Percentiles rank a stretch among this genome's conserved stretches.
Conservation (phyloP, 495 filamentous ascomycete genomes). For the Margaritispora aquatica region DNA sequence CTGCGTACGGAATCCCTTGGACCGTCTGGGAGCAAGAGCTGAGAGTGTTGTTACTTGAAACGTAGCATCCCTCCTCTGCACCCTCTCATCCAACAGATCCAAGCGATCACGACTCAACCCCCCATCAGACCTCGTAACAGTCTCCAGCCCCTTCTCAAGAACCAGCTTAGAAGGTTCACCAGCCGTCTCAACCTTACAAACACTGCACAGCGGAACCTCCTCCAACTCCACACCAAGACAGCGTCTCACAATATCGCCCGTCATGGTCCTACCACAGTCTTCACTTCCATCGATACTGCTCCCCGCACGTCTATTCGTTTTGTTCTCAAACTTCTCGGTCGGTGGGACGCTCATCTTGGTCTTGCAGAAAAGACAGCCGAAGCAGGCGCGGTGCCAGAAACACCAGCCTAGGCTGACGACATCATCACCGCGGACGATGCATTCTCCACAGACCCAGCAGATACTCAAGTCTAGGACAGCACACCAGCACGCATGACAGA, state of each 20-base stretch:
- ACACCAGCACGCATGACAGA: slow-evolving; percentile 33
- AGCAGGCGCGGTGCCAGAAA: slow-evolving; percentile 42
- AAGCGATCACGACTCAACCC: slow-evolving; percentile 19
- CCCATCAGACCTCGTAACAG: slow-evolving; percentile 17
- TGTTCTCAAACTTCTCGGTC: background rate
- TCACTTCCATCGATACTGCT: background rate
- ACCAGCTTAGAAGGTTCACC: background rate
- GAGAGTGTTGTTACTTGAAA: background rate
- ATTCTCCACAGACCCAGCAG: slow-evolving; percentile 44
- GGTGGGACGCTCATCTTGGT: slow-evolving; percentile 5
- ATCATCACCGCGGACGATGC: slow-evolving; percentile 36
- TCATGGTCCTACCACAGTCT: background rate
- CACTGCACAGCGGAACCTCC: slow-evolving; percentile 15
- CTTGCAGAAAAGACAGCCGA: slow-evolving; percentile 41
- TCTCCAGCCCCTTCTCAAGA: slow-evolving; percentile 17
- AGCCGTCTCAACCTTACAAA: slow-evolving; percentile 13
- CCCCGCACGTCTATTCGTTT: background rate
- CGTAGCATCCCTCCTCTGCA: background rate
- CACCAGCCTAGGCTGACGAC: slow-evolving; percentile 42
- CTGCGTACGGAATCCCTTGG: background rate
- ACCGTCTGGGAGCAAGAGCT: background rate
- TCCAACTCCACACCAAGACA: slow-evolving; percentile 18
- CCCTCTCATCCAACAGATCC: slow-evolving; percentile 5
- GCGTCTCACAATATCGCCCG: background rate
- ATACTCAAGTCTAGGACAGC: slow-evolving; percentile 36